A percentile compares a stretch with the other conserved stretches of the same genome.
These are phyloP conservation scores for Rhodamnia rubescens DNA, from an alignment of 345 rosid species.

Conservation along the genomic window DNA sequence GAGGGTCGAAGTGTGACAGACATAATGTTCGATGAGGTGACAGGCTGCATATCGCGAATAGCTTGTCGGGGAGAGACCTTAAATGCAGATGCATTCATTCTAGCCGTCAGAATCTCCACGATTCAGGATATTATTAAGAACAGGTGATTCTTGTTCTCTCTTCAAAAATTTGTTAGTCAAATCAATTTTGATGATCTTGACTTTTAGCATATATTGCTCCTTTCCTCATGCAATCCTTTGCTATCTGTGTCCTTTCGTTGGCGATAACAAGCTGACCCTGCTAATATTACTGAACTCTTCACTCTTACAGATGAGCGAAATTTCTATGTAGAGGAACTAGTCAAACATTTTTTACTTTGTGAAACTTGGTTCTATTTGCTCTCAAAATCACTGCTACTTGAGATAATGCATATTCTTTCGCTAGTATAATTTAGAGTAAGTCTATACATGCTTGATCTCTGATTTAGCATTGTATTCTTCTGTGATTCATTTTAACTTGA, in stretches of 20 bases:
- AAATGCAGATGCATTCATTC: conserved; percentile 36
- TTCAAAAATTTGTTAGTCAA: not conserved
- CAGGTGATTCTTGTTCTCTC: conserved; percentile 17
- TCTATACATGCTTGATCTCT: not conserved
- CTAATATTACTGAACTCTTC: not conserved
- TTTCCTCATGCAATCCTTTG: not conserved
- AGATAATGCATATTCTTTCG: not conserved
- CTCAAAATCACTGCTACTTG: not conserved
- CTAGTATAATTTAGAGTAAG: not conserved
- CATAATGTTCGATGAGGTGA: conserved; percentile 24
- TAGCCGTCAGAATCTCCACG: conserved; percentile 40
- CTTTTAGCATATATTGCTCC: not conserved
- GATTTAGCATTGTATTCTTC: not conserved
- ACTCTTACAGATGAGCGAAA: not conserved
- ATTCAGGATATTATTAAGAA: conserved; percentile 39
- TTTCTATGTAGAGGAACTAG: not conserved
- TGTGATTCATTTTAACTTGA: conserved; percentile 9
- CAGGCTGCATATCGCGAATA: conserved; percentile 32
- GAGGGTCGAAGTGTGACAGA: conserved; percentile 21
- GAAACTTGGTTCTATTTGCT: not conserved
- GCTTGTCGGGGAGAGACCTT: conserved; percentile 28
- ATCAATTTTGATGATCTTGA: not conserved
- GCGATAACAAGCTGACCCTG: not conserved
- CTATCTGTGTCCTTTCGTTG: not conserved
- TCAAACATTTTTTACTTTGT: not conserved